These are phyloP conservation scores for Cryptococcus hybrid DNA, from an alignment of 1,284 basidiomycete genomes.

Conservation along the genomic window DNA sequence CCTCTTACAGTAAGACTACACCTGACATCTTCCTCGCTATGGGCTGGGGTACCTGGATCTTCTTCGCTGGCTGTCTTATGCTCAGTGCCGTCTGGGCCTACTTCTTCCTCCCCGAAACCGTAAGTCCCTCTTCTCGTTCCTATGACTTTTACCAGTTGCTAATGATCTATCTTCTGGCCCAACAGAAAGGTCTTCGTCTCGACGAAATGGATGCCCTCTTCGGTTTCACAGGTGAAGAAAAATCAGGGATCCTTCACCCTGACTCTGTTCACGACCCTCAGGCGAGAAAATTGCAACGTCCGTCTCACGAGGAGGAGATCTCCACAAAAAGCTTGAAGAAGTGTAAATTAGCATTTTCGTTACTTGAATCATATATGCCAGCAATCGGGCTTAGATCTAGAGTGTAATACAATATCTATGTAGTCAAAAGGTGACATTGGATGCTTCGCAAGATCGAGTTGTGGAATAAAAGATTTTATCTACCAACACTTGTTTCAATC, in stretches of 20 bases:
- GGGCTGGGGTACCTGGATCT: conserved; percentile 27
- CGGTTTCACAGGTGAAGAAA: conserved; percentile 8
- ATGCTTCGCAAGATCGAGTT: too few relatives aligned
- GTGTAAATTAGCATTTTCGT: not conserved
- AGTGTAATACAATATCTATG: too few relatives aligned
- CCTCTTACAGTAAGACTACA: conserved; percentile 7
- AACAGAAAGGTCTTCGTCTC: conserved; percentile 8
- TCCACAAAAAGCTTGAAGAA: not conserved
- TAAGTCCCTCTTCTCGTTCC: not conserved
- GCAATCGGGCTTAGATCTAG: too few relatives aligned
- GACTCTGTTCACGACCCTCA: conserved; percentile 1
- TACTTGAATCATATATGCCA: too few relatives aligned
- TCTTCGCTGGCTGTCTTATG: conserved; percentile 23
- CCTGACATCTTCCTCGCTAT: conserved; percentile 33
- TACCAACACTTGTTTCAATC: too few relatives aligned
- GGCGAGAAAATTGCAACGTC: conserved; percentile 4
- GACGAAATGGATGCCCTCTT: conserved; percentile 14
- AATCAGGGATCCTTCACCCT: not conserved
- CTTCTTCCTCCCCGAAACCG: conserved; percentile 16
- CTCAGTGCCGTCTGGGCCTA: conserved; percentile 12
- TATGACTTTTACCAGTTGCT: not conserved
- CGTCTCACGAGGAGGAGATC: not conserved
- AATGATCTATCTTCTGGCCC: too few relatives aligned
- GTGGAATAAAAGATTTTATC: too few relatives aligned
- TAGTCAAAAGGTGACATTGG: too few relatives aligned